Base-by-base conservation (phyloP, 2,329 filamentous ascomycete species). In the Alternaria ethzedia region DNA sequence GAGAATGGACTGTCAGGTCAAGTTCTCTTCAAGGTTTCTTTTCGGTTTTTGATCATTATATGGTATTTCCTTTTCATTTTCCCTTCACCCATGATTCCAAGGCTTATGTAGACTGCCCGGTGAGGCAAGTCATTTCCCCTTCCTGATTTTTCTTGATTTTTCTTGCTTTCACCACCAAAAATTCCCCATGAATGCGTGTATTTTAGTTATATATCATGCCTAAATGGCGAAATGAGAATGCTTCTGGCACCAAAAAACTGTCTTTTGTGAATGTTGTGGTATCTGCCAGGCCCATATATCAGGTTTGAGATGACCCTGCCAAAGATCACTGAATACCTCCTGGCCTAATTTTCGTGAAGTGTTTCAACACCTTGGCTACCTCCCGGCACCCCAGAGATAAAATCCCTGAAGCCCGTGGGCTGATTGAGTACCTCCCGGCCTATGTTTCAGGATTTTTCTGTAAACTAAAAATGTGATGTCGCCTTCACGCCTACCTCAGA, bases 201-300 rank as follows among this genome's bases (percentile, higher is more conserved):
- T 47, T 55, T 25, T 36, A 49, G 17, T 54, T 36, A 50, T 45
- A 56, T 57, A 60, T 58, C 15, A 63, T 52, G 65, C 58, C 52
- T 36, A 54, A 57, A 46, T 46, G 51, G 66, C 61, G 50, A 65
- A 68, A 66, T 67, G 26, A 64, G 6, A 64, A 64, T 59, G 52
- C 55, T 62, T 64, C 49, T 54, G 54, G 63, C 59, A 58, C 63
- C 63, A 62, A 46, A 47, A 17, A 25, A 7, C 23, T 51, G n/a
- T 47, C 32, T 44, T 26, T 21, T 17, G 56, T 62, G 43, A 59
- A 9, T 6, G 1, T 15, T 17, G 20, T 45, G 15, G 50, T 51
- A 9, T 11, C 32, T 30, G 32, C 13, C 21, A 32, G 26, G 26
- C 12, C 20, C 12, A n/a, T 11, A 17, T 30, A 28, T 43, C 11